Percentiles rank a stretch among this genome's conserved stretches.
These are phyloP conservation scores for Sarocladium oryzae DNA, from an alignment of 2,329 filamentous ascomycete genomes.

Conservation along the genomic window DNA sequence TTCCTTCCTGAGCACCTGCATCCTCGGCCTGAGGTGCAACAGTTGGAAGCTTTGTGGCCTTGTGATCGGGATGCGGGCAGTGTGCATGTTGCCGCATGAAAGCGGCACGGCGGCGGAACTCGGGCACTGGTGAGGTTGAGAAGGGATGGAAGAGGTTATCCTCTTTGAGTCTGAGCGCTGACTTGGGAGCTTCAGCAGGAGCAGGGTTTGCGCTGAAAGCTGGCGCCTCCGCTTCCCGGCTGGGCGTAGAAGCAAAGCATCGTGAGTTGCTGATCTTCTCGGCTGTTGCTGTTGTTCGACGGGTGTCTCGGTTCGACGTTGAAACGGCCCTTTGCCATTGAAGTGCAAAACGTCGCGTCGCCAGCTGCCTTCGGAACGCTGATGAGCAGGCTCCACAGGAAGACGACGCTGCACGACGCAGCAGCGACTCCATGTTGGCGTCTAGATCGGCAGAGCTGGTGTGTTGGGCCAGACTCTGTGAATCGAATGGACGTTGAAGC, in stretches of 20 bases:
- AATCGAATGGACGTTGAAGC: background rate
- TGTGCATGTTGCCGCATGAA: constrained; percentile 91
- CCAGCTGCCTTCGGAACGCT: constrained; percentile 23
- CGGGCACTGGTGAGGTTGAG: constrained; percentile 78
- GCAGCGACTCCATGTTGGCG: constrained; percentile 31
- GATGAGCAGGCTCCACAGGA: constrained; percentile 35
- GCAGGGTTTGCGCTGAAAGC: background rate
- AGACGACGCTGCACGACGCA: constrained; percentile 32
- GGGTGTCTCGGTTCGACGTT: constrained; percentile 14
- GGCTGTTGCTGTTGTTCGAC: constrained; percentile 13
- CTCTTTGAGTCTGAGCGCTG: constrained; percentile 43
- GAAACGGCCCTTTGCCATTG: constrained; percentile 22
- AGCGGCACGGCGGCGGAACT: constrained; percentile 79
- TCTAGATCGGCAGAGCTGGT: background rate
- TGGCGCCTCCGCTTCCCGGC: constrained; percentile 19
- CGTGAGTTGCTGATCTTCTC: constrained; percentile 16
- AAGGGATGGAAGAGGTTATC: constrained; percentile 93
- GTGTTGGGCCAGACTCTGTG: background rate
- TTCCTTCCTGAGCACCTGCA: constrained; percentile 8
- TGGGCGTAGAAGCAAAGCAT: constrained; percentile 25
- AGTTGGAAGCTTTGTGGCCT: constrained; percentile 62
- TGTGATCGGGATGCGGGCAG: constrained; percentile 86
- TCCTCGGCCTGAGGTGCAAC: constrained; percentile 61
- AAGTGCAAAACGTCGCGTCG: background rate
- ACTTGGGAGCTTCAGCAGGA: constrained; percentile 15